phyloP scores from a whole-genome alignment of 495 filamentous ascomycete species.

The Podospora appendiculata region DNA sequence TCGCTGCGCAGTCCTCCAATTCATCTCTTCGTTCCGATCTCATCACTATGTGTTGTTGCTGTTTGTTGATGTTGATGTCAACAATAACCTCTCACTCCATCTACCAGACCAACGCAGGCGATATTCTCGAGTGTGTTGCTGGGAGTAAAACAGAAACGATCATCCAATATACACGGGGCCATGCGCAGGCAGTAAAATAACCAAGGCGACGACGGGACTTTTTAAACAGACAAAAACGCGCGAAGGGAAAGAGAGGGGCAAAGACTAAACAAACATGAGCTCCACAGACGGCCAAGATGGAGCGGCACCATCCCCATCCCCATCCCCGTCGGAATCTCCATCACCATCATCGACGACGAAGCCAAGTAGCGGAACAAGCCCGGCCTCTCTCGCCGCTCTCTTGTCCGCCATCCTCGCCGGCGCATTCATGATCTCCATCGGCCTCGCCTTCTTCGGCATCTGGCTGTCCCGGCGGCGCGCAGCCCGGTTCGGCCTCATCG shows the following conservation, averaged over 20 bases:
- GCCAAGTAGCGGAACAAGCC: background rate
- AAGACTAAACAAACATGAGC: background rate
- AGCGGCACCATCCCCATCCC: background rate
- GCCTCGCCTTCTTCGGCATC: slow-evolving; percentile 4
- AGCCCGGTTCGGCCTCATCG: background rate
- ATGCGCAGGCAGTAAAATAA: background rate
- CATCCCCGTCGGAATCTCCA: background rate
- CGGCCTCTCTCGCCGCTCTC: background rate
- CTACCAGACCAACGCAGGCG: too few species aligned
- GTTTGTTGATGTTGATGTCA: background rate
- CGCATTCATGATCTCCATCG: slow-evolving; percentile 1
- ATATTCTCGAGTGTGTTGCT: background rate
- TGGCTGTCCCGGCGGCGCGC: slow-evolving; percentile 9
- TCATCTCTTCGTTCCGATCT: background rate
- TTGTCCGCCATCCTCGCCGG: slow-evolving; percentile 3
- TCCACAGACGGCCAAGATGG: background rate
- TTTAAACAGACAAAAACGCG: too few species aligned
- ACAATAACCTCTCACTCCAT: too few species aligned
- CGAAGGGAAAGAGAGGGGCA: background rate
- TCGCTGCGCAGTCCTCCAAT: background rate
- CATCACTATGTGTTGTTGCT: background rate
- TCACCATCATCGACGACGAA: background rate
- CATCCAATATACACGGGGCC: background rate
- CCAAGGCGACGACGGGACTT: too few species aligned
- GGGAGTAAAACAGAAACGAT: background rate